These are phyloP conservation scores for Neopestalotiopsis sp. DNA, from an alignment of 2,329 filamentous ascomycete genomes.

Conservation along the genomic window DNA sequence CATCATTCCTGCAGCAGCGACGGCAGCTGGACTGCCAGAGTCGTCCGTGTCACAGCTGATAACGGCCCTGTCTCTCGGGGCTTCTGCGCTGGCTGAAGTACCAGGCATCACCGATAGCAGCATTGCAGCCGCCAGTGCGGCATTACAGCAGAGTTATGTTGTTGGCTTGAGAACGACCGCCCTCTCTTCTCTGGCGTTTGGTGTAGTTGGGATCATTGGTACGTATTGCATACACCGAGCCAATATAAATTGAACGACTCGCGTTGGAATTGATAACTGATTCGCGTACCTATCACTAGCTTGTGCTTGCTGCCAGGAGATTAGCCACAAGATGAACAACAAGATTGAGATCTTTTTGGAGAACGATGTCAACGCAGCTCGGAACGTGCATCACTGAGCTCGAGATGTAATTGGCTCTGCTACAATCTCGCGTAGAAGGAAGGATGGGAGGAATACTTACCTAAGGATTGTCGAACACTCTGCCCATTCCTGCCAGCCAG, in stretches of 20 bases:
- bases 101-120: slow-evolving; percentile 34
- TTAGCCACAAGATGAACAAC: slow-evolving; percentile 42
- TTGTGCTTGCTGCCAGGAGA: slow-evolving; percentile 39
- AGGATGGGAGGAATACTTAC: neutral
- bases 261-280: neutral
- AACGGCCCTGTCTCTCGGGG: slow-evolving; percentile 32
- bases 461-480: neutral
- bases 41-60: slow-evolving; percentile 37
- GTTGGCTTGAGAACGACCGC: slow-evolving; percentile 35
- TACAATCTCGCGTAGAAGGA: neutral
- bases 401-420: neutral
- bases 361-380: slow-evolving; percentile 38
- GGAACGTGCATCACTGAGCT: slow-evolving; percentile 34
- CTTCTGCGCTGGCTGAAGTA: slow-evolving; percentile 30
- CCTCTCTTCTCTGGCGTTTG: slow-evolving; percentile 36
- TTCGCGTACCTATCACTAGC: slow-evolving; percentile 22
- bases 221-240: slow-evolving; percentile 12
- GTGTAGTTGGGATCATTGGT: slow-evolving; percentile 37
- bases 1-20: slow-evolving; percentile 41
- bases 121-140: slow-evolving; percentile 33
- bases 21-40: slow-evolving; percentile 39
- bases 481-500: neutral
- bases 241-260: neutral
- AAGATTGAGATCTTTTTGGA: slow-evolving; percentile 43
- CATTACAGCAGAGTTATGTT: slow-evolving; percentile 39